Base-by-base conservation (phyloP, 2,329 filamentous ascomycete species). In the Clarireedia sp. region DNA sequence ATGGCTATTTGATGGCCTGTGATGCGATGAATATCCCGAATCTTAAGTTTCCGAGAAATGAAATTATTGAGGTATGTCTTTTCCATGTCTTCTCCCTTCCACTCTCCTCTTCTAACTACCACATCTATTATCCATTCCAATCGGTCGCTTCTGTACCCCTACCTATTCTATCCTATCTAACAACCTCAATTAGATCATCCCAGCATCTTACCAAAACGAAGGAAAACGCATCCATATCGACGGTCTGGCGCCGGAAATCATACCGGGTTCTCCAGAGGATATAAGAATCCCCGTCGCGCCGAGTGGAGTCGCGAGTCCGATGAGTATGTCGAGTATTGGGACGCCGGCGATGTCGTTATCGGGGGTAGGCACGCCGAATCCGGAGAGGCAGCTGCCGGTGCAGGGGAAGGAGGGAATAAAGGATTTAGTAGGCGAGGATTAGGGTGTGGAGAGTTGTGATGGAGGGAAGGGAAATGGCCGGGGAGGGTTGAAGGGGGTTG, bases 1-100 rank as follows among this genome's bases (percentile, higher is more conserved):
- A 99, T 69, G 91, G 91, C 23, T 99, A 99, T 71, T 78, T 99
- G 40, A 99, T 99, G 94, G 94, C 95, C 64, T 97, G 94, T 73
- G 94, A 92, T 69, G 91, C 95, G 8, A 87, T 87, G 71, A 90
- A 95, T 67, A 99, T 99, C 60, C 94, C 94, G 3, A 87, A 85
- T 63, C 81, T 99, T 59, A 88, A 90, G 62, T 99, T 99, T 67
- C 94, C 94, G 3, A 87, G 94, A 44, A 87, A 99, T 68, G 90
- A 99, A 70, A 97, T 99, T 68, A 96, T 99, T 63, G 94, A 99
- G 77, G 83, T 82, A 69, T 64, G 72, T 60, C 10, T 26, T 9
- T 10, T 23, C 16, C 9, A 12, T 14, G 24, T 12, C 19, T 29
- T 45, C 24, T 33, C 48, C 17, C 17, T 33, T 36, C 3, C 29